Percentiles rank a stretch among this genome's conserved stretches.
Conservation (phyloP, 441 rosid genomes). For the Mallotus japonicus region DNA sequence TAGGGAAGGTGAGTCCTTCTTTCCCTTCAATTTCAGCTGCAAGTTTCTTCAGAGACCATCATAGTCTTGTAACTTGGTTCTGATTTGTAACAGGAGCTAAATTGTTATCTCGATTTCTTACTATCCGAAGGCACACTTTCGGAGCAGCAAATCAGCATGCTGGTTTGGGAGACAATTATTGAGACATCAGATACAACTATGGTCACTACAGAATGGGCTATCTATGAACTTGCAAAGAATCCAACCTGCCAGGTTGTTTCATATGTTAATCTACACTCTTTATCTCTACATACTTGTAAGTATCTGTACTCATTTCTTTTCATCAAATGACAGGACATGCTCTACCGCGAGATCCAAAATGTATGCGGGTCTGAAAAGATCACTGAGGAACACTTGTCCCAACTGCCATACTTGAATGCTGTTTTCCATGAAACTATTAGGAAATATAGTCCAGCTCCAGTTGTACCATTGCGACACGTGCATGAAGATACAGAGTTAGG, state of each 20-base stretch:
- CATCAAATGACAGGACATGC: slow-evolving; percentile 40
- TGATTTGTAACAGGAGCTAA: slow-evolving; percentile 37
- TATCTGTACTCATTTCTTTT: neutral
- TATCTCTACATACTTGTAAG: neutral
- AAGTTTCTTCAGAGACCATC: neutral
- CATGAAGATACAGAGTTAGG: slow-evolving; percentile 81
- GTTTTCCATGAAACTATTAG: slow-evolving; percentile 80
- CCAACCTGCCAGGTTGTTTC: slow-evolving; percentile 45
- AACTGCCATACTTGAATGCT: slow-evolving; percentile 55
- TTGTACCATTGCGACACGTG: slow-evolving; percentile 63
- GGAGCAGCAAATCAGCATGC: slow-evolving; percentile 52
- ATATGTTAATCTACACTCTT: neutral
- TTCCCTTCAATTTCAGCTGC: too few species aligned
- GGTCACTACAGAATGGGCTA: slow-evolving; percentile 83
- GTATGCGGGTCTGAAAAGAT: slow-evolving; percentile 54
- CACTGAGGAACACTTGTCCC: slow-evolving; percentile 53
- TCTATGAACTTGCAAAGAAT: slow-evolving; percentile 73
- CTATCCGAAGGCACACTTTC: slow-evolving; percentile 56
- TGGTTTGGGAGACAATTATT: slow-evolving; percentile 77
- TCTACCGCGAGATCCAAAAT: slow-evolving; percentile 41
- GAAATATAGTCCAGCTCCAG: slow-evolving; percentile 68
- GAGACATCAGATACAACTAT: slow-evolving; percentile 69
- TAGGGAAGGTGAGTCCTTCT: slow-evolving; percentile 43
- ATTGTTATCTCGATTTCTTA: slow-evolving; percentile 57
- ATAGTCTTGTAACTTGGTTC: neutral